Conservation (phyloP, 2,329 filamentous ascomycete genomes). For the Colletotrichum sp. region DNA sequence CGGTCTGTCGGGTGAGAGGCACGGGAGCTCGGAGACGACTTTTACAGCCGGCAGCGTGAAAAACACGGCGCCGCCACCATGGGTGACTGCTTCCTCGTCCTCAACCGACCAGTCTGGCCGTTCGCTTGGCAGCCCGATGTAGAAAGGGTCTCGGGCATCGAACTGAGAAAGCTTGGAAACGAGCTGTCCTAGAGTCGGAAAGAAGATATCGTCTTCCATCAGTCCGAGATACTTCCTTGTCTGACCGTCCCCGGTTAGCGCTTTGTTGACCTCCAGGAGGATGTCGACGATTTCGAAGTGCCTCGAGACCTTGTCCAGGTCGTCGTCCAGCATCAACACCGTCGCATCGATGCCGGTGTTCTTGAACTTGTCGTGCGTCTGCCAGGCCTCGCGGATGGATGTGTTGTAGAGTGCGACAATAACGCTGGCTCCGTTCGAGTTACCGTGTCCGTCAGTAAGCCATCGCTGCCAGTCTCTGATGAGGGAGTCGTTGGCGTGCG, state of each 20-base stretch:
- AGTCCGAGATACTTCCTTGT: conserved; percentile 47
- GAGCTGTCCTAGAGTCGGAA: conserved; percentile 46
- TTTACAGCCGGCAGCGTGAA: conserved; percentile 40
- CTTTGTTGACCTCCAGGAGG: conserved; percentile 36
- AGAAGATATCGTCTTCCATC: conserved; percentile 52
- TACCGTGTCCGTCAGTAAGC: conserved; percentile 45
- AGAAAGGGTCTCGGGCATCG: conserved; percentile 37
- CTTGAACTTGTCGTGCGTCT: conserved; percentile 27
- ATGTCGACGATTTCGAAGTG: conserved; percentile 44
- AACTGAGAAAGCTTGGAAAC: conserved; percentile 36
- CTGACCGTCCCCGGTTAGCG: conserved; percentile 37
- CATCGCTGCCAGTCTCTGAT: conserved; percentile 49
- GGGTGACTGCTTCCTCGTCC: conserved; percentile 41
- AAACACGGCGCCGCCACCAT: conserved; percentile 50
- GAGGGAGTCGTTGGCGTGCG: conserved; percentile 41
- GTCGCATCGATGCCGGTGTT: conserved; percentile 20
- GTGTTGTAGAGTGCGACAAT: conserved; percentile 47
- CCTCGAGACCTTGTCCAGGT: conserved; percentile 35
- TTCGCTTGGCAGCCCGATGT: conserved; percentile 50
- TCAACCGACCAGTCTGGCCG: conserved; percentile 45
- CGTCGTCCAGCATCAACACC: conserved; percentile 34
- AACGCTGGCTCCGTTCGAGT: conserved; percentile 48
- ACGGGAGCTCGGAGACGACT: conserved; percentile 40
- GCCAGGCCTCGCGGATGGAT: conserved; percentile 33
- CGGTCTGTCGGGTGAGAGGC: conserved; percentile 25